A percentile compares a stretch with the other conserved stretches of the same genome.
Evolutionary conservation across 176 grass and related monocot genomes (phyloP).

Genomic region (Elymus sibiricus): DNA sequence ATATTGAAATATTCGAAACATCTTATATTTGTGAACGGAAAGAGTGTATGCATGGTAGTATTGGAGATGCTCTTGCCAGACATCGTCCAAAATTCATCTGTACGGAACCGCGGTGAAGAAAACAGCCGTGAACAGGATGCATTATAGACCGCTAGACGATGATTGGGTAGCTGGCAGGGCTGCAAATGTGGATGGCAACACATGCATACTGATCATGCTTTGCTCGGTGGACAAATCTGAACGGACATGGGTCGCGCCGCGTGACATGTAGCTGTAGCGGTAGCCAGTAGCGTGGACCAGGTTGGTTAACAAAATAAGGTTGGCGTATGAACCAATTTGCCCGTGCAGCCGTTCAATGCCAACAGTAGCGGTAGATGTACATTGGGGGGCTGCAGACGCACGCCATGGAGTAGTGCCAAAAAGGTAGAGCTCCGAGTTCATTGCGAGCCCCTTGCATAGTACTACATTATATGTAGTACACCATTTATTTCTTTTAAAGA

Average conservation of each 20-base stretch:
- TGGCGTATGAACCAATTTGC: slow-evolving; percentile 7
- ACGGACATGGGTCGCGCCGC: too few species aligned
- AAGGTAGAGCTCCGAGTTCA: neutral
- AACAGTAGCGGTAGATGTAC: neutral
- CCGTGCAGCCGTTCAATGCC: slow-evolving; percentile 20
- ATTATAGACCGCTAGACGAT: neutral
- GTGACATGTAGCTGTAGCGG: neutral
- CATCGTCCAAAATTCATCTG: too few species aligned
- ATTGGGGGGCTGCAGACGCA: neutral
- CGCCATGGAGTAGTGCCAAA: neutral
- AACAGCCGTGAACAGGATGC: too few species aligned
- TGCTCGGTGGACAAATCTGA: neutral
- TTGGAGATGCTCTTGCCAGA: too few species aligned
- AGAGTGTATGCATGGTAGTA: too few species aligned
- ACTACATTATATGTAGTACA: too few species aligned
- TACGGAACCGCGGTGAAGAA: neutral
- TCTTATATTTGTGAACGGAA: too few species aligned
- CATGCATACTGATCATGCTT: neutral
- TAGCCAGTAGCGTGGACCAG: slow-evolving; percentile 13
- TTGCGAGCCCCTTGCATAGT: neutral
- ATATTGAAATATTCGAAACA: too few species aligned
- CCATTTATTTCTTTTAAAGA: neutral
- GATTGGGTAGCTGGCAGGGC: neutral
- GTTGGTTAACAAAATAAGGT: neutral
- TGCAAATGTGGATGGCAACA: neutral